Base-by-base conservation (phyloP, 2,329 filamentous ascomycete species). In the Neonectria ditissima region DNA sequence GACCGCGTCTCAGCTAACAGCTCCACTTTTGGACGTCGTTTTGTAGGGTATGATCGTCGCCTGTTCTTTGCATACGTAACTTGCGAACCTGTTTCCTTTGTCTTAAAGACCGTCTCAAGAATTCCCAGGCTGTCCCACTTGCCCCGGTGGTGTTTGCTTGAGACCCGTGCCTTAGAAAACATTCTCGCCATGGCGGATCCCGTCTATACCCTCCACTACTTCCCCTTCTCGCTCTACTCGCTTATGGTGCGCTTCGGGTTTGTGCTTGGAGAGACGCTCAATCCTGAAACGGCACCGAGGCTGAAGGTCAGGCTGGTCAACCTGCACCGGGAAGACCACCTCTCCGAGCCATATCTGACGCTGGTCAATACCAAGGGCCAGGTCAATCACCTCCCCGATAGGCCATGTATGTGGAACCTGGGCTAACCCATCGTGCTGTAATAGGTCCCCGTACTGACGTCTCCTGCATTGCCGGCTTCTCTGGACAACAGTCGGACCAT, bases 191-290 rank as follows among this genome's bases (percentile, higher is more conserved):
- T 69, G 65, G 57, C 63, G 16, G 65, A 65, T 16, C 62, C 63
- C 18, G 50, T 66, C n/a, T 75, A 72, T 52, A 75, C 70, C 32
- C 67, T 77, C 55, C 70, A 76, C 53, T 74, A 72, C 60, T 77
- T 70, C 18, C 70, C 73, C 5, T 76, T 73, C 57, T 76, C 73
- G 3, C 61, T 76, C 13, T 76, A 77, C 55, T 76, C 75, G 9
- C 66, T 76, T 18, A 73, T 76, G 69, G 69, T 70, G n/a, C 72
- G 72, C 16, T 75, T 76, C 60, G 71, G 66, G 22, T 68, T 76
- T 22, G 70, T 69, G 16, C 62, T 77, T 10, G 75, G 72, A 5
- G 59, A 65, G 52, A 58, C 41, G 24, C 50, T 75, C 18, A 73
- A 72, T 37, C 65, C 69, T 2, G 66, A 68, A 18, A 72, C 68